A percentile compares a stretch with the other conserved stretches of the same genome.
phyloP scores from a whole-genome alignment of 495 filamentous ascomycete species.

The Articulospora tetracladia region DNA sequence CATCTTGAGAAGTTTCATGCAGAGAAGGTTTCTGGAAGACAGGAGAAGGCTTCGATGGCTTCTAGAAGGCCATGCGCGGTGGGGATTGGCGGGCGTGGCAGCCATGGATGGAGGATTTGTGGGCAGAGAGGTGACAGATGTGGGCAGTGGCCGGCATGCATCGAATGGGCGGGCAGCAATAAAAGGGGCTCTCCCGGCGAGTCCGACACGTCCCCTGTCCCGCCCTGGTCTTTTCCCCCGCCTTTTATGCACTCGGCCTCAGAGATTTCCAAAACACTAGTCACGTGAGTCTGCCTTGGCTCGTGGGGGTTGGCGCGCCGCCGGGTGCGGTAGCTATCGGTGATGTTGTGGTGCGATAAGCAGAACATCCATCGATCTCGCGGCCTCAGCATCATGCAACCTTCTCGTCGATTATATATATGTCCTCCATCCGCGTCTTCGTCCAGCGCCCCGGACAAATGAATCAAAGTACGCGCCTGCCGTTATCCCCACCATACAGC shows the following conservation, averaged over 20 bases:
- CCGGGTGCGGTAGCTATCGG: background rate
- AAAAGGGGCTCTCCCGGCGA: background rate
- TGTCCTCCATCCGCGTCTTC: background rate
- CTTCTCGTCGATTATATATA: background rate
- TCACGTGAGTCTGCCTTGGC: background rate
- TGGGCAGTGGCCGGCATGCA: background rate
- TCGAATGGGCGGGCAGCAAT: background rate
- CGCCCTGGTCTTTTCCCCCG: background rate
- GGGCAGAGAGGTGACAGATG: background rate
- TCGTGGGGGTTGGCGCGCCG: background rate
- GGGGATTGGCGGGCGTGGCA: too few species aligned
- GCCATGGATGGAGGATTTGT: background rate
- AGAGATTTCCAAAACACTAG: background rate
- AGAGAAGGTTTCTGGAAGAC: background rate
- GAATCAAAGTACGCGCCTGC: background rate
- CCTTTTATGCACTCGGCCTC: background rate
- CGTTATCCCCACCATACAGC: constrained; percentile 1
- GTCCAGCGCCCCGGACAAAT: background rate
- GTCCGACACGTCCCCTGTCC: background rate
- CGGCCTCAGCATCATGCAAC: background rate
- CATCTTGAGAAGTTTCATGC: background rate
- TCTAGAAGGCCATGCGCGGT: background rate
- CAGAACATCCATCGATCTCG: background rate
- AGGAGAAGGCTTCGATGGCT: background rate
- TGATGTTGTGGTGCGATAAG: background rate